These are phyloP conservation scores for Aspergillus novoparasiticus DNA, from an alignment of 2,329 filamentous ascomycete genomes.

Conservation along the genomic window DNA sequence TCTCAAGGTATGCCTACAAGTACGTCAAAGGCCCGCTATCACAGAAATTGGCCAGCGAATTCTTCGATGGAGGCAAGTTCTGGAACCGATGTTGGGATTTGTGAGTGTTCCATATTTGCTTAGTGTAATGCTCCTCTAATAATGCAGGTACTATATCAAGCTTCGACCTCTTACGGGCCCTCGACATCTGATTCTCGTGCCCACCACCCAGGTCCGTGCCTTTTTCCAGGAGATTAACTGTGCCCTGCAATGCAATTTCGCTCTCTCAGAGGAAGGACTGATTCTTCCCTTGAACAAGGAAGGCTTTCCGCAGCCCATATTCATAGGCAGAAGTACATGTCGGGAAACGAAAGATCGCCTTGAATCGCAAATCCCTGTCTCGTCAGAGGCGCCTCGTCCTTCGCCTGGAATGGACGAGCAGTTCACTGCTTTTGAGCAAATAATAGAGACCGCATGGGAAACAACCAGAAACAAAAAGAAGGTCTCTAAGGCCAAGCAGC, in stretches of 20 bases:
- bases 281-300: slow-evolving; percentile 62
- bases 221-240: slow-evolving; percentile 68
- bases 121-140: background rate
- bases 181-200: slow-evolving; percentile 67
- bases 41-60: slow-evolving; percentile 38
- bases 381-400: background rate
- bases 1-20: slow-evolving; percentile 48
- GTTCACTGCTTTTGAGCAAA: slow-evolving; percentile 37
- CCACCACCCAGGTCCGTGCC: slow-evolving; percentile 64
- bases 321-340: slow-evolving; percentile 61
- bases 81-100: slow-evolving; percentile 71
- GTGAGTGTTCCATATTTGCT: slow-evolving; percentile 54
- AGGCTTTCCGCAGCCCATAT: slow-evolving; percentile 66
- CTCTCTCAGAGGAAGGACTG: slow-evolving; percentile 65
- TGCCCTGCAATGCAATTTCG: slow-evolving; percentile 53
- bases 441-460: slow-evolving; percentile 56
- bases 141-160: slow-evolving; percentile 66
- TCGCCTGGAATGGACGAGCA: slow-evolving; percentile 13
- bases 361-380: slow-evolving; percentile 36
- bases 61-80: slow-evolving; percentile 47
- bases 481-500: slow-evolving; percentile 50
- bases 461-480: slow-evolving; percentile 55
- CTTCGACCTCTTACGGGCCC: slow-evolving; percentile 50
- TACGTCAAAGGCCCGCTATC: slow-evolving; percentile 37
- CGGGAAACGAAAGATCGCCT: slow-evolving; percentile 45